These are phyloP conservation scores for Candida sonorensis DNA, from an alignment of 805 yeast genomes.

Conservation along the genomic window DNA sequence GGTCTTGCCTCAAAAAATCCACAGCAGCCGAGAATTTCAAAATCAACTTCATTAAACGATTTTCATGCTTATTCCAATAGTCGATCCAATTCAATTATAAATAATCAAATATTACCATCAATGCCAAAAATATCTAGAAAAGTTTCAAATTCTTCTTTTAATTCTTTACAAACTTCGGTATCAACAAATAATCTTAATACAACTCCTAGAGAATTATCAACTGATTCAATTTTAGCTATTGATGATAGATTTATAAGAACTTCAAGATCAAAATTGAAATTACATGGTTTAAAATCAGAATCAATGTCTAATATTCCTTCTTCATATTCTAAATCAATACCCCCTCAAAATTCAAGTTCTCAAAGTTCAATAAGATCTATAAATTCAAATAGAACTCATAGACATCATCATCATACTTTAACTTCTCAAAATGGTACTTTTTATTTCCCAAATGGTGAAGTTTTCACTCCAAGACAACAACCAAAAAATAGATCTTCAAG, in stretches of 20 bases:
- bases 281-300: conserved; percentile 11
- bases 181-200: conserved; percentile 4
- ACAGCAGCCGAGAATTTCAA: conserved; percentile 1
- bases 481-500: conserved; percentile 34
- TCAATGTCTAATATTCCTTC: conserved; percentile 10
- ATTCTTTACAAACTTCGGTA: conserved; percentile 11
- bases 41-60: background rate
- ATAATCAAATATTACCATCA: background rate
- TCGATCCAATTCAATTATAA: background rate
- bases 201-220: conserved; percentile 29
- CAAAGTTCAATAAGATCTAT: background rate
- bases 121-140: conserved; percentile 21
- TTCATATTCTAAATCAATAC: conserved; percentile 1
- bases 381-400: background rate
- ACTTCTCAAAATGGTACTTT: conserved; percentile 11
- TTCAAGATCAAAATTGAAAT: conserved; percentile 22
- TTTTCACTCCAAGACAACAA: conserved; percentile 39
- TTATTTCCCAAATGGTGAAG: conserved; percentile 49
- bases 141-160: conserved; percentile 28
- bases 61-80: background rate
- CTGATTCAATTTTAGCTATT: conserved; percentile 31
- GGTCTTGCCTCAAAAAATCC: too few relatives aligned
- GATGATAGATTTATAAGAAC: conserved; percentile 35
- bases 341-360: background rate
- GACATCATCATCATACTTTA: conserved; percentile 5